A percentile compares a stretch with the other conserved stretches of the same genome.
phyloP scores from a whole-genome alignment of 2,329 filamentous ascomycete species.

The Stagonosporopsis tanaceti region DNA sequence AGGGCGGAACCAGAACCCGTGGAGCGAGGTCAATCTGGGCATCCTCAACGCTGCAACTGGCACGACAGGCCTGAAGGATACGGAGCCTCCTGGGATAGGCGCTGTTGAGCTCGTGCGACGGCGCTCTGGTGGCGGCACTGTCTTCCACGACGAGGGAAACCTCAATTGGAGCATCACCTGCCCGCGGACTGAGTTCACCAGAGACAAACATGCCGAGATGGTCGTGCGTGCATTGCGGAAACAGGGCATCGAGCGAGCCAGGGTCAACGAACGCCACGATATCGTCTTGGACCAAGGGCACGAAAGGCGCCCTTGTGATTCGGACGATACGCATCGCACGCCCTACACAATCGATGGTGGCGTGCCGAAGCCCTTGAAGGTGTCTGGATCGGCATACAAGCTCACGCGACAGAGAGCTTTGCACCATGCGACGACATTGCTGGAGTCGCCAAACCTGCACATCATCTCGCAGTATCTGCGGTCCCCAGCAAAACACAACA shows the following conservation, averaged over 20 bases:
- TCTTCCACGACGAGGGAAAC: conserved; percentile 93
- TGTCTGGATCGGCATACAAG: conserved; percentile 96
- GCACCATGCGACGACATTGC: conserved; percentile 91
- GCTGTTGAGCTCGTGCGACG: conserved; percentile 75
- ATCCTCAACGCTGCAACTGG: conserved; percentile 59
- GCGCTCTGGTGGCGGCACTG: conserved; percentile 87
- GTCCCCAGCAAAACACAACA: conserved; percentile 78
- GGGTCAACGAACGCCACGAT: conserved; percentile 91
- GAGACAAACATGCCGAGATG: conserved; percentile 91
- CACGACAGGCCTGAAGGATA: conserved; percentile 30
- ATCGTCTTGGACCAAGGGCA: conserved; percentile 75
- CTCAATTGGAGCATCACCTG: conserved; percentile 94
- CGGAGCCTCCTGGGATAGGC: conserved; percentile 52
- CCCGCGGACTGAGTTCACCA: conserved; percentile 77
- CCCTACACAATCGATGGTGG: conserved; percentile 51
- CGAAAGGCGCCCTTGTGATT: conserved; percentile 34
- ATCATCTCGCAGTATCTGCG: conserved; percentile 74
- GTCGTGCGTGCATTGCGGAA: conserved; percentile 79
- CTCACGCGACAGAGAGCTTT: conserved; percentile 80
- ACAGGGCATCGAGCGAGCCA: conserved; percentile 66
- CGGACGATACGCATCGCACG: conserved; percentile 55
- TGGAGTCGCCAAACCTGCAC: conserved; percentile 77
- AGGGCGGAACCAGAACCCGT: conserved; percentile 97
- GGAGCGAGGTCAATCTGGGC: conserved; percentile 84
- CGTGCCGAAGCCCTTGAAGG: conserved; percentile 65